These are phyloP conservation scores for Prosopis cineraria DNA, from an alignment of 306 rosid species.

Conservation along the genomic window DNA sequence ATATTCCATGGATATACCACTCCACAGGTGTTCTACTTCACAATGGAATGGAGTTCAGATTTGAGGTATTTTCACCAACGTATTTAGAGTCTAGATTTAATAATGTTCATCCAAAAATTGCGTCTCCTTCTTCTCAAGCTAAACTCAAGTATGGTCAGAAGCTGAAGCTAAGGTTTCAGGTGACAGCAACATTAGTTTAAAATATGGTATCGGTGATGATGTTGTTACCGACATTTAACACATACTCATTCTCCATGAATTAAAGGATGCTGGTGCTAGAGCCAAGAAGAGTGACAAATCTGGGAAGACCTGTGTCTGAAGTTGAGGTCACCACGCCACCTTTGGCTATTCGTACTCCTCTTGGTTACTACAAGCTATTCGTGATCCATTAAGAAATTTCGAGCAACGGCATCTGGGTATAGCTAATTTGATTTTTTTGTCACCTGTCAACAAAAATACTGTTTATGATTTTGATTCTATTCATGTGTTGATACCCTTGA, in stretches of 20 bases:
- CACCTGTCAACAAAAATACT: neutral
- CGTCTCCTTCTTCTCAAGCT: constrained; percentile 27
- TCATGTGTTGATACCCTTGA: neutral
- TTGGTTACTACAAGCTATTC: constrained; percentile 67
- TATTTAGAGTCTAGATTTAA: constrained; percentile 40
- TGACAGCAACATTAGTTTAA: neutral
- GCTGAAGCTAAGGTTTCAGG: constrained; percentile 33
- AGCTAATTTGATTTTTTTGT: constrained; percentile 36
- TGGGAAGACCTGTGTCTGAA: constrained; percentile 35
- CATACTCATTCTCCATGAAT: constrained; percentile 83
- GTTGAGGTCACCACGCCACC: constrained; percentile 47
- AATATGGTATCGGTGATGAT: constrained; percentile 48
- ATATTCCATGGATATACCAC: constrained; percentile 60
- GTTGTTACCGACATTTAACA: constrained; percentile 65
- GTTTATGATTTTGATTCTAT: neutral
- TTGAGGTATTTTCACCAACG: constrained; percentile 52
- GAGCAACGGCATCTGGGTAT: constrained; percentile 70
- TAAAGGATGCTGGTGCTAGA: constrained; percentile 58
- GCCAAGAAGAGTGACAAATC: constrained; percentile 28
- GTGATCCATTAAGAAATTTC: constrained; percentile 73
- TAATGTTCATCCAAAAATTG: constrained; percentile 37
- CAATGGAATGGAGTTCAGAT: constrained; percentile 46
- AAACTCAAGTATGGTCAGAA: constrained; percentile 27
- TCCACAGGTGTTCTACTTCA: constrained; percentile 59
- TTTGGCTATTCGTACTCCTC: constrained; percentile 60